These are phyloP conservation scores for Chrysophaeum taylorii DNA, from an alignment of 352 stramenopile species.

Conservation along the genomic window DNA sequence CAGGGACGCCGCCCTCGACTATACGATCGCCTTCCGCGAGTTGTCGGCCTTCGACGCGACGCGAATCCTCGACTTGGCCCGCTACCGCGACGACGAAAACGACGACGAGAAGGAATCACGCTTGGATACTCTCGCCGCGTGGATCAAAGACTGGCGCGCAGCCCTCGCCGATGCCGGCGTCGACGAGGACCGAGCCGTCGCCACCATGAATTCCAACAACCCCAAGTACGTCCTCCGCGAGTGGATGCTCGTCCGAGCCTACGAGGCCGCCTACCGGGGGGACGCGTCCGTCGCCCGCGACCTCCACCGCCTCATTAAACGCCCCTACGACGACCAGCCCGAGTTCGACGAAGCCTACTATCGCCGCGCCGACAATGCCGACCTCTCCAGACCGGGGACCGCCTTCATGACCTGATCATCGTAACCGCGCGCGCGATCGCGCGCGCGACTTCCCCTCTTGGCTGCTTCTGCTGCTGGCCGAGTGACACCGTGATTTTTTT, in stretches of 20 bases:
- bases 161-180: constrained; percentile 8
- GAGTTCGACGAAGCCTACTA: constrained; percentile 37
- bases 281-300: constrained; percentile 38
- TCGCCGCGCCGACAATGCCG: constrained; percentile 36
- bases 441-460: too few relatives aligned
- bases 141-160: constrained; percentile 17
- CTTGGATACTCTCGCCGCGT: background rate
- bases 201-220: constrained; percentile 44
- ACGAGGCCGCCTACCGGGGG: constrained; percentile 29
- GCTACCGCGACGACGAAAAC: background rate
- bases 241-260: constrained; percentile 59
- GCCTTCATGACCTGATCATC: constrained; percentile 58
- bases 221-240: constrained; percentile 56
- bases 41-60: background rate
- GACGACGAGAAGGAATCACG: background rate
- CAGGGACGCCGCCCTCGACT: constrained; percentile 18
- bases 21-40: constrained; percentile 26
- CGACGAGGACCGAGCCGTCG: constrained; percentile 16
- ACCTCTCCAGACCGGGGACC: constrained; percentile 38
- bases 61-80: background rate
- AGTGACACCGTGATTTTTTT: too few relatives aligned
- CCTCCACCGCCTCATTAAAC: constrained; percentile 41
- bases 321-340: constrained; percentile 44
- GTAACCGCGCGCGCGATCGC: constrained; percentile 44
- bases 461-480: too few relatives aligned